These are phyloP conservation scores for Russula earlei DNA, from an alignment of 768 basidiomycete genomes.

Conservation along the genomic window DNA sequence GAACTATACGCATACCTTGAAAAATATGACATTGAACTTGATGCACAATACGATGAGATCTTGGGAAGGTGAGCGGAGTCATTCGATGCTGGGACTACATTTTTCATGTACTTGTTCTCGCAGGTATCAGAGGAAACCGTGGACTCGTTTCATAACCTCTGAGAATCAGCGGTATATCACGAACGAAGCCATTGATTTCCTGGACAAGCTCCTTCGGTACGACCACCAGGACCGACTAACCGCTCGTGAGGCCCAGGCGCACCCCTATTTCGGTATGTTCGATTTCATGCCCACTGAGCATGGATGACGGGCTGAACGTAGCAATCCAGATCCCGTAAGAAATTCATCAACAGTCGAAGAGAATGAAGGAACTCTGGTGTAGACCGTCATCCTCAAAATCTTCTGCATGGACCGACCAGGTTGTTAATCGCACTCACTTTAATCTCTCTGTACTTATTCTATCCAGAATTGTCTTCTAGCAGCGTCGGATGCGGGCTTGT, in stretches of 20 bases:
- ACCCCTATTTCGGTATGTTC: conserved; percentile 79
- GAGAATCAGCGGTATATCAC: conserved; percentile 95
- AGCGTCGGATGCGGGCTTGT: conserved; percentile 9
- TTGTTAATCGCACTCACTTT: conserved; percentile 14
- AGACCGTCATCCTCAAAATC: conserved; percentile 12
- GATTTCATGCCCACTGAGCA: conserved; percentile 10
- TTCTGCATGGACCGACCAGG: conserved; percentile 8
- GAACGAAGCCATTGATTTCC: conserved; percentile 92
- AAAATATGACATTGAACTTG: conserved; percentile 92
- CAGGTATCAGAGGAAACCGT: conserved; percentile 89
- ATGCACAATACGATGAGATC: conserved; percentile 93
- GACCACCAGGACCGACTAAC: conserved; percentile 97
- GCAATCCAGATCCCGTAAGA: conserved; percentile 56
- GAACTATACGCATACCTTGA: conserved; percentile 88
- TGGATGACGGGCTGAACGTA: conserved; percentile 18
- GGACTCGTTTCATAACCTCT: conserved; percentile 90
- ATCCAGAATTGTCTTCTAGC: conserved; percentile 13
- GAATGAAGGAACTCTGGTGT: conserved; percentile 46
- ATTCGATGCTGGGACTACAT: conserved; percentile 1
- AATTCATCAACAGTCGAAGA: conserved; percentile 46
- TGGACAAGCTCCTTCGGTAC: conserved; percentile 92
- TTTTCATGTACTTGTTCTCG: conserved; percentile 1
- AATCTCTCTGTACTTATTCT: conserved; percentile 18
- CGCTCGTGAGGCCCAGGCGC: conserved; percentile 84
- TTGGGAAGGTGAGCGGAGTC: conserved; percentile 56